These are phyloP conservation scores for Patellifolia procumbens DNA, from an alignment of 179 eudicot species.

Conservation along the genomic window DNA sequence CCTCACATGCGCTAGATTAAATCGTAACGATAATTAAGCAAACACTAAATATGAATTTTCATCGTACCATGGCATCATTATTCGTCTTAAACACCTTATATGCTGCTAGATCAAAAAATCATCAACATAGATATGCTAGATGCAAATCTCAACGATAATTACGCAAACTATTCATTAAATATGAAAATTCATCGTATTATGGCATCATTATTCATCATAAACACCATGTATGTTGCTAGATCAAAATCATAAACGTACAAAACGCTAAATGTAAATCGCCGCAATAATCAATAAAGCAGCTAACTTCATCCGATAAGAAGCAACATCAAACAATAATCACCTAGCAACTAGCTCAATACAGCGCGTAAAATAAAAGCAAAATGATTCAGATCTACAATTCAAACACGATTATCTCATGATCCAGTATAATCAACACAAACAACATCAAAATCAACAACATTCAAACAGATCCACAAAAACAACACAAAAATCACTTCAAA, in stretches of 20 bases:
- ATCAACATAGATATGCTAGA: neutral
- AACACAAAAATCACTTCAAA: neutral
- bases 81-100: no score
- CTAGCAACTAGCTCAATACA: neutral
- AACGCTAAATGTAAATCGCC: neutral
- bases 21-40: no score
- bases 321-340: neutral
- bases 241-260: neutral
- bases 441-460: neutral
- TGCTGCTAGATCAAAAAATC: no score
- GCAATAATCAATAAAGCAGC: neutral
- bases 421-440: neutral
- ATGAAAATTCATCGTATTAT: neutral
- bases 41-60: no score
- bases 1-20: no score
- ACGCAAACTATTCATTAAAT: neutral
- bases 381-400: neutral
- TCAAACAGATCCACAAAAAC: constrained; percentile 2
- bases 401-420: neutral
- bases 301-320: neutral
- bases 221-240: no score
- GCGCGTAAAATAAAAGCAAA: neutral
- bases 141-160: neutral
- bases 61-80: no score
- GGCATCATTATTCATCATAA: no score